These are phyloP conservation scores for Dothiorella sarmentorum DNA, from an alignment of 2,329 filamentous ascomycete genomes.

Conservation along the genomic window DNA sequence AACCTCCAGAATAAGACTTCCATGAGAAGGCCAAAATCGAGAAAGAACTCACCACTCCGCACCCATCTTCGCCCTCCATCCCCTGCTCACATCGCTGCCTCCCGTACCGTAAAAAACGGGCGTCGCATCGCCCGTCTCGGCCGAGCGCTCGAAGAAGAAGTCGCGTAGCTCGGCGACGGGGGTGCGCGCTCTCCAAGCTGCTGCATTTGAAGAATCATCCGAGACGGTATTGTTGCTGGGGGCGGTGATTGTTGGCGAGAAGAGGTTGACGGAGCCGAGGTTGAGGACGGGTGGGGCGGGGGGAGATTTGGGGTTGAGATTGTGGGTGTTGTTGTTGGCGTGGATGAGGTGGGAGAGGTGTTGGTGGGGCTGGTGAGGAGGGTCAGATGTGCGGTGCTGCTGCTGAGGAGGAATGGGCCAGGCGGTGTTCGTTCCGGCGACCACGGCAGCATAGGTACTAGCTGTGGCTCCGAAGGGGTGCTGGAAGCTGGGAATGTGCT, in stretches of 20 bases:
- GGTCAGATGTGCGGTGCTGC: not conserved
- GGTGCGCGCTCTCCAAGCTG: not conserved
- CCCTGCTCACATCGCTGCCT: not conserved
- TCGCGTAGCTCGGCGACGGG: not conserved
- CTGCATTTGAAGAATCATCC: no score
- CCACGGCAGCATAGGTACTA: no score
- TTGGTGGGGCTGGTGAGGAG: not conserved
- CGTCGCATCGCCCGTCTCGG: not conserved
- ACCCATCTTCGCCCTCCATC: conserved; percentile 5
- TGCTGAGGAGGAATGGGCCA: not conserved
- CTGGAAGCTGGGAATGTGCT: not conserved
- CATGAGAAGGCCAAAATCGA: no score
- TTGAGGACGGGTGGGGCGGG: not conserved
- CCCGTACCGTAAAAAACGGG: conserved; percentile 7
- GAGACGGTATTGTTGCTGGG: not conserved
- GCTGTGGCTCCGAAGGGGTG: not conserved
- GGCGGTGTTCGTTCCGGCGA: not conserved
- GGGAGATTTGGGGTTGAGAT: not conserved
- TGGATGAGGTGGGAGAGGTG: not conserved
- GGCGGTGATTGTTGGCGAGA: not conserved
- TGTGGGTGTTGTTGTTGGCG: no score
- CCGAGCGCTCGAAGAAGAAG: conserved; percentile 2
- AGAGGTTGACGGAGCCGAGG: not conserved
- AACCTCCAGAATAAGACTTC: no score
- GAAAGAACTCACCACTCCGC: conserved; percentile 12